phyloP scores from a whole-genome alignment of 495 filamentous ascomycete species.

The Parachaetomium inaequale region DNA sequence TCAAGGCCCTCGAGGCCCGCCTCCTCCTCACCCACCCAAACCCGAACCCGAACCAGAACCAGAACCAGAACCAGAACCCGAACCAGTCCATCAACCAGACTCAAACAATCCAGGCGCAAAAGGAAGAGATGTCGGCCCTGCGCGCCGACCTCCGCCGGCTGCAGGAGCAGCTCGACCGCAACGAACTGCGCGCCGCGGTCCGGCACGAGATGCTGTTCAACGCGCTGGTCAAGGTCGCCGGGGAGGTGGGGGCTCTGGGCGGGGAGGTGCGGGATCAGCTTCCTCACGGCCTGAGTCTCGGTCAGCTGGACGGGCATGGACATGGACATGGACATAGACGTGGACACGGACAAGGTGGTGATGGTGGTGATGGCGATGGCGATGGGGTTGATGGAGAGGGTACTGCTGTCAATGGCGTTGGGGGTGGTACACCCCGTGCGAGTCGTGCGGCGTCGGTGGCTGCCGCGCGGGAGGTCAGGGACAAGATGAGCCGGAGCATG shows the following conservation, averaged over 20 bases:
- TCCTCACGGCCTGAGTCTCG: too few relatives aligned
- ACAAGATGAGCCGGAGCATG: background rate
- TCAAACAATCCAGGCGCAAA: too few relatives aligned
- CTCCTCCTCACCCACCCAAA: background rate
- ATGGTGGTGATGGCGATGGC: background rate
- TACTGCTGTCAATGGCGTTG: too few relatives aligned
- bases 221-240: slow-evolving; percentile 19
- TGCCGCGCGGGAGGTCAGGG: background rate
- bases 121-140: background rate
- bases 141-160: slow-evolving; percentile 13
- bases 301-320: too few relatives aligned
- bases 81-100: background rate
- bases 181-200: slow-evolving; percentile 15
- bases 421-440: background rate
- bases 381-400: background rate
- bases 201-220: slow-evolving; percentile 28
- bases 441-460: background rate
- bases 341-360: background rate
- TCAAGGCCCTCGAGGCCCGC: slow-evolving; percentile 15
- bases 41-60: background rate
- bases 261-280: background rate
- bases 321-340: background rate
- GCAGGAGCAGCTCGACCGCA: slow-evolving; percentile 6
- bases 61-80: background rate
- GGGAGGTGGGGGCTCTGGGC: slow-evolving; percentile 9